Percentiles rank a stretch among this genome's conserved stretches.
Evolutionary conservation across 805 yeast species (phyloP).

Genomic region (Candida fluviatilis): DNA sequence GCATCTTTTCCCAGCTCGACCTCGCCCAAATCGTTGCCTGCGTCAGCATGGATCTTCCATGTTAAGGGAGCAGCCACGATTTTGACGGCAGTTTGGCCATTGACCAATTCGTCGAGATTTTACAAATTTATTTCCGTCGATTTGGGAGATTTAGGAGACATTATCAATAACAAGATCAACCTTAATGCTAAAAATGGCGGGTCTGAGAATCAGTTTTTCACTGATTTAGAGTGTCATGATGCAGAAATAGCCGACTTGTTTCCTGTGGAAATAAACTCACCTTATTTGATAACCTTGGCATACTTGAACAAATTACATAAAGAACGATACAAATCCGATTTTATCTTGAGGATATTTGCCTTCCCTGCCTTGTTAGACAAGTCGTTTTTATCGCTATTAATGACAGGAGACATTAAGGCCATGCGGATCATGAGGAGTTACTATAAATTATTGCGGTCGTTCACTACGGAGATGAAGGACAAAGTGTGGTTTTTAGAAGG

Average conservation of each 20-base stretch:
- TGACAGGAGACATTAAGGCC: conserved; percentile 82
- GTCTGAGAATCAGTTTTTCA: conserved; percentile 32
- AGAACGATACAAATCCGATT: conserved; percentile 81
- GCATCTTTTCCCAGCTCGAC: conserved; percentile 60
- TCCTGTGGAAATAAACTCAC: conserved; percentile 80
- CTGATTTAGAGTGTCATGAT: conserved; percentile 78
- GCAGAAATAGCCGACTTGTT: conserved; percentile 78
- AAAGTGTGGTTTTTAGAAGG: conserved; percentile 94
- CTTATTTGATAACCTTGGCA: conserved; percentile 83
- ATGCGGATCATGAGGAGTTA: conserved; percentile 89
- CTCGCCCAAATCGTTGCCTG: conserved; percentile 65
- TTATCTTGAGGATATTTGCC: conserved; percentile 81
- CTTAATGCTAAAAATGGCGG: conserved; percentile 14
- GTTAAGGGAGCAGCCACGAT: conserved; percentile 97
- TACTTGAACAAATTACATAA: conserved; percentile 78
- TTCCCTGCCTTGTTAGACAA: conserved; percentile 90
- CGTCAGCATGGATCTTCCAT: conserved; percentile 95
- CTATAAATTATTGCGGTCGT: conserved; percentile 74
- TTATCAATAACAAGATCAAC: conserved; percentile 40
- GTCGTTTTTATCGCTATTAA: conserved; percentile 67
- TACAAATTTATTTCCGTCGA: conserved; percentile 66
- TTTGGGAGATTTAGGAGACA: conserved; percentile 82
- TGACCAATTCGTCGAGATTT: conserved; percentile 43
- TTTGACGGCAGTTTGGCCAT: conserved; percentile 93
- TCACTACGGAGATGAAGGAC: conserved; percentile 83